phyloP scores from a whole-genome alignment of 2,329 filamentous ascomycete species.

The Claviceps citrina region DNA sequence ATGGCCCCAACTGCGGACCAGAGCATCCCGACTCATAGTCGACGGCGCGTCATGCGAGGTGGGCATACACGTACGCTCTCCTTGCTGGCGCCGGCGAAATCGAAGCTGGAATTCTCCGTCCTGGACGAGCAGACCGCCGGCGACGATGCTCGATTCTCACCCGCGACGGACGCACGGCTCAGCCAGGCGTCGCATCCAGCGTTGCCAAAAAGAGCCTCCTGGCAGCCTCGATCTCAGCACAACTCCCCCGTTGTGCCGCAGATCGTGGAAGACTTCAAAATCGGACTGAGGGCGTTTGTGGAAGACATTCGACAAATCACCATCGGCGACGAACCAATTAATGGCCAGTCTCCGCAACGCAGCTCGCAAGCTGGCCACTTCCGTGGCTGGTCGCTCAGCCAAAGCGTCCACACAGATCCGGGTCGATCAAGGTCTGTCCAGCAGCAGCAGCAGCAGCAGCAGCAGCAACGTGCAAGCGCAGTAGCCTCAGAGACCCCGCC shows the following conservation, averaged over 20 bases:
- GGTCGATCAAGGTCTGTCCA: constrained; percentile 32
- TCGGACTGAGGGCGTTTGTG: constrained; percentile 85
- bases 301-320: constrained; percentile 92
- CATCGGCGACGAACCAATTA: constrained; percentile 79
- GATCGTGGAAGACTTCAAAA: constrained; percentile 75
- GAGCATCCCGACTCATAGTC: constrained; percentile 25
- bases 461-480: constrained; percentile 27
- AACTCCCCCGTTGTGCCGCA: constrained; percentile 45
- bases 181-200: constrained; percentile 23
- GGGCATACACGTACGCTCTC: constrained; percentile 54
- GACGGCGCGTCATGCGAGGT: constrained; percentile 53
- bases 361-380: constrained; percentile 3
- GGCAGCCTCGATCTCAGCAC: constrained; percentile 37
- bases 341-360: constrained; percentile 25
- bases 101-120: constrained; percentile 27
- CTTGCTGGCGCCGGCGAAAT: constrained; percentile 55
- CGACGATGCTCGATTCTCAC: constrained; percentile 13
- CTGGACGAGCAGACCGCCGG: constrained; percentile 22
- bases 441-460: constrained; percentile 27
- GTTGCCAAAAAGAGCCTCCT: constrained; percentile 41
- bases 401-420: constrained; percentile 19
- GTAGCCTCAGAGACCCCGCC: constrained; percentile 27
- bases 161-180: constrained; percentile 16
- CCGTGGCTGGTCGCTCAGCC: constrained; percentile 5
- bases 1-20: constrained; percentile 42